Evolutionary conservation across 306 rosid genomes (phyloP).

Genomic region (Gleditsia sinensis): DNA sequence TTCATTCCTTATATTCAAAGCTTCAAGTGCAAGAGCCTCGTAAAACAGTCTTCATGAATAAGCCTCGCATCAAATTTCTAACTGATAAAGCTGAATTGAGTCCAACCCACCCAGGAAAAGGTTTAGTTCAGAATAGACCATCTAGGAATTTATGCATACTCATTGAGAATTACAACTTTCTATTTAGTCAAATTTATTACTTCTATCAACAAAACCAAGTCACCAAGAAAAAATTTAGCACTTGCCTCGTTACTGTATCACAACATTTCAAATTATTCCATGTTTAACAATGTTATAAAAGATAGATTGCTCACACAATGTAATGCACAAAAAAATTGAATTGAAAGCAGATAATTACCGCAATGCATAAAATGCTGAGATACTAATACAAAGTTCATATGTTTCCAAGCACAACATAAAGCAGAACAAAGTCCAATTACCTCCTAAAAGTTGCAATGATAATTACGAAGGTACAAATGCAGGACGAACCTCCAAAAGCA

Average conservation of each 20-base stretch:
- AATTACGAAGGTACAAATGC: conserved; percentile 41
- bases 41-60: conserved; percentile 12
- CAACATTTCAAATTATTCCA: not conserved
- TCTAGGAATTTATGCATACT: conserved; percentile 20
- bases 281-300: not conserved
- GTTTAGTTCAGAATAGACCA: conserved; percentile 16
- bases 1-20: conserved; percentile 19
- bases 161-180: conserved; percentile 1
- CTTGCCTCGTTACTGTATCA: not conserved
- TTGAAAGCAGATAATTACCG: not conserved
- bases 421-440: conserved; percentile 45
- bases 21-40: conserved; percentile 13
- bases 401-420: conserved; percentile 3
- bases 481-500: conserved; percentile 47
- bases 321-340: not conserved
- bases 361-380: not conserved
- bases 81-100: not conserved
- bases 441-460: conserved; percentile 47
- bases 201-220: not conserved
- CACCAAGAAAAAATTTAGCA: not conserved
- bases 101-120: conserved; percentile 22
- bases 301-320: not conserved
- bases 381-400: not conserved
- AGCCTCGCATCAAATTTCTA: conserved; percentile 24
- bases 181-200: not conserved